phyloP scores from a whole-genome alignment of 2,329 filamentous ascomycete species.

The Pyrenophora teres region DNA sequence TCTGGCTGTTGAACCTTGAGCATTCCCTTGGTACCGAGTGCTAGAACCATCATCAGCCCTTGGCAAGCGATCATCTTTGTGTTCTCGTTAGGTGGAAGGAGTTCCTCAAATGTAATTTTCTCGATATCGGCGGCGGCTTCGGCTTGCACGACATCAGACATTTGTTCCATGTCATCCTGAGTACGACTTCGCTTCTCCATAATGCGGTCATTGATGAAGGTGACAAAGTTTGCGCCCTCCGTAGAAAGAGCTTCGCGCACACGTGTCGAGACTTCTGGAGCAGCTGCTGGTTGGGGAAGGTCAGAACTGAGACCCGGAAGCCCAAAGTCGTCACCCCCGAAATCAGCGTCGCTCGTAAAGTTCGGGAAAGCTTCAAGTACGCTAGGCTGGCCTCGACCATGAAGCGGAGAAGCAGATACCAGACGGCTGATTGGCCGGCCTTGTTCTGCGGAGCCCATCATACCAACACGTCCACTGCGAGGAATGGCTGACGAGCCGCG shows the following conservation, averaged over 20 bases:
- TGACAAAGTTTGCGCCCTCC: conserved; percentile 67
- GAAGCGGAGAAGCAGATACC: conserved; percentile 65
- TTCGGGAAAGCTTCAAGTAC: conserved; percentile 35
- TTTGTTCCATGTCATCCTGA: conserved; percentile 12
- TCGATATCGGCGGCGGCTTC: conserved; percentile 38
- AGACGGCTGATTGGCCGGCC: conserved; percentile 55
- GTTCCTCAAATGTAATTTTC: conserved; percentile 67
- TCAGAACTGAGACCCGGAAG: conserved; percentile 28
- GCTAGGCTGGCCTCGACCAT: conserved; percentile 53
- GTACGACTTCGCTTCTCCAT: conserved; percentile 34
- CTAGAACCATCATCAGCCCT: conserved; percentile 49
- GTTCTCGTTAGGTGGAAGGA: conserved; percentile 65
- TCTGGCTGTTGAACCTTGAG: conserved; percentile 66
- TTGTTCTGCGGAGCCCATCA: conserved; percentile 42
- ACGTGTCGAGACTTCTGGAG: conserved; percentile 44
- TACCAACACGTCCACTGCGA: conserved; percentile 50
- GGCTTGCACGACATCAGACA: conserved; percentile 29
- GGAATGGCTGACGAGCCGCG: conserved; percentile 55
- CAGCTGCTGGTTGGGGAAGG: conserved; percentile 8
- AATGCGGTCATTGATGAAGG: conserved; percentile 60
- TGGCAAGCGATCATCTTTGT: conserved; percentile 66
- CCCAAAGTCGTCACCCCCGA: conserved; percentile 27
- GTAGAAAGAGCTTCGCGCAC: conserved; percentile 59
- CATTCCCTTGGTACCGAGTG: conserved; percentile 61
- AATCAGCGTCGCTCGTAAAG: conserved; percentile 39